Percentiles rank a stretch among this genome's conserved stretches.
These are phyloP conservation scores for Salix arbutifolia DNA, from an alignment of 345 rosid species.

Conservation along the genomic window DNA sequence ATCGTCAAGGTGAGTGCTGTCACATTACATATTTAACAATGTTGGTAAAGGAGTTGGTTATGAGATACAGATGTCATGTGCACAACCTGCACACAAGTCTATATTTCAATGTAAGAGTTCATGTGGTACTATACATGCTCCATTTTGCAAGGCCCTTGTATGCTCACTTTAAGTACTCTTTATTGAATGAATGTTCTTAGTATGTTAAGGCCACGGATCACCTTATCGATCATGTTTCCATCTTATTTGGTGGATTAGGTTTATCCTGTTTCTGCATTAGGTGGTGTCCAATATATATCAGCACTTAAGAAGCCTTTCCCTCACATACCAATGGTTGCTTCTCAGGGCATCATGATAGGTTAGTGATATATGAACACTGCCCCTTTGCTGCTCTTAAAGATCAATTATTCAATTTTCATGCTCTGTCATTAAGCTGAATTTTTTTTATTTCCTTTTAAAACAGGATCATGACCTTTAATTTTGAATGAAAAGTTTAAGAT, in stretches of 20 bases:
- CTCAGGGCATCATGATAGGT: constrained; percentile 61
- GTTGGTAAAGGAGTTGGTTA: neutral
- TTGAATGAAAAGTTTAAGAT: no score
- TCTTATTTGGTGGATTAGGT: constrained; percentile 34
- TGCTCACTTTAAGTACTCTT: neutral
- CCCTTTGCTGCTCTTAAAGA: neutral
- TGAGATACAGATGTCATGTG: neutral
- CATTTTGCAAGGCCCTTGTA: neutral
- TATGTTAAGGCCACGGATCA: neutral
- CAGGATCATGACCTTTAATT: no score
- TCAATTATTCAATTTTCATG: neutral
- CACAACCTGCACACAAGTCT: neutral
- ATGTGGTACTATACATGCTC: neutral
- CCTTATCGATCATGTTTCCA: neutral
- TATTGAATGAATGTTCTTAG: neutral
- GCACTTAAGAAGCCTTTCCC: constrained; percentile 55
- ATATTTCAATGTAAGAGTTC: neutral
- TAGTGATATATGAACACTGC: neutral
- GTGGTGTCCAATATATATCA: constrained; percentile 43
- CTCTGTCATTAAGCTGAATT: neutral
- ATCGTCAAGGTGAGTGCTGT: constrained; percentile 46
- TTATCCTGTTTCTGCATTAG: constrained; percentile 57
- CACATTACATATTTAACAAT: neutral
- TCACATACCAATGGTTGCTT: constrained; percentile 56
- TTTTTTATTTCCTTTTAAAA: neutral